Percentiles rank a stretch among this genome's conserved stretches.
Conservation (phyloP, 202 grass and related monocot species). For the Schoenoplectus triqueter region DNA sequence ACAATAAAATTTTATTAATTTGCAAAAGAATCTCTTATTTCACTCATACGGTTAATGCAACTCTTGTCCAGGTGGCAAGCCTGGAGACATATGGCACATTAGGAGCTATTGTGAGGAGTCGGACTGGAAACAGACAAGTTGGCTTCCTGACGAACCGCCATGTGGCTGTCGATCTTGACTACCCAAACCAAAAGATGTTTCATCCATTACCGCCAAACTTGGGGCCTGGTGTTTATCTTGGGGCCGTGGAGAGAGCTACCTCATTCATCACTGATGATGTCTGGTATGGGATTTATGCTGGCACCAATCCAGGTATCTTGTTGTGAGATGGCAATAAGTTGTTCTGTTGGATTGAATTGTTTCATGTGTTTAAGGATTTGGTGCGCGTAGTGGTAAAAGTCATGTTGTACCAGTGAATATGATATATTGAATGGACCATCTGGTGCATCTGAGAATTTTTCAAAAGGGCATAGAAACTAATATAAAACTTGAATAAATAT, state of each 20-base stretch:
- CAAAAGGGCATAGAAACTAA: not conserved
- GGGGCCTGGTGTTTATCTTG: constrained; percentile 84
- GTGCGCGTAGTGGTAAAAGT: not conserved
- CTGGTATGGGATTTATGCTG: constrained; percentile 82
- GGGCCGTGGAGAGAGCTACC: constrained; percentile 79
- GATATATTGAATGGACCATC: not conserved
- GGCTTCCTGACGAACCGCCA: constrained; percentile 85
- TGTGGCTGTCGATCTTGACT: constrained; percentile 82
- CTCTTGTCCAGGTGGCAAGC: constrained; percentile 68
- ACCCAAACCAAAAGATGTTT: constrained; percentile 86
- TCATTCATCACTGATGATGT: constrained; percentile 93
- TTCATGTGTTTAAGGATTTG: not conserved
- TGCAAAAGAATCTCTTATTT: not conserved
- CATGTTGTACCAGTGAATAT: constrained; percentile 2
- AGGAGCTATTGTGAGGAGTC: constrained; percentile 82
- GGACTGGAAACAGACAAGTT: constrained; percentile 77
- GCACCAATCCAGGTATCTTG: constrained; percentile 76
- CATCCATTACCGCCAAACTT: constrained; percentile 75
- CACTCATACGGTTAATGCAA: not conserved
- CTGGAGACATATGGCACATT: constrained; percentile 81
- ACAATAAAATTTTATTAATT: not conserved
- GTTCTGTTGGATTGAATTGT: constrained; percentile 15
- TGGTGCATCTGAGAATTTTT: not conserved
- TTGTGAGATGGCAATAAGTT: not conserved
- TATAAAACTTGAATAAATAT: constrained; percentile 6